Evolutionary conservation across 2,329 filamentous ascomycete genomes (phyloP).

Genomic region (Verticillium zaregamsianum): DNA sequence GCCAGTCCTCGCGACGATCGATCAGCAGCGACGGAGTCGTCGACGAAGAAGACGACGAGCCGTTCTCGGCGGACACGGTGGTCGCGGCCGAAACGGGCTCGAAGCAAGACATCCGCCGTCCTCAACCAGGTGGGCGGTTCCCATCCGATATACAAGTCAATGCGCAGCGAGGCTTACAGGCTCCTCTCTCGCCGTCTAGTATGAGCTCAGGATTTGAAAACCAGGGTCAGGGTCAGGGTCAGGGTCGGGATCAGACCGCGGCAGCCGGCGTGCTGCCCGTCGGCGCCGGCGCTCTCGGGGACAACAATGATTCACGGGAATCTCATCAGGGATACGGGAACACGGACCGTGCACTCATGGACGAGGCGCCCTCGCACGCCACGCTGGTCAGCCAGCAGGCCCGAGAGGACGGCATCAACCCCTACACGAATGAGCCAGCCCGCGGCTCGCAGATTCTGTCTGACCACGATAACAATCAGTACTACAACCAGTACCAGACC

Average conservation of each 20-base stretch:
- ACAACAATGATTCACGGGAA: background rate
- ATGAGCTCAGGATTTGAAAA: slow-evolving; percentile 59
- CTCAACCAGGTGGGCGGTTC: slow-evolving; percentile 92
- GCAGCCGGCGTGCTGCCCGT: background rate
- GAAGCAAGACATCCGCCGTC: slow-evolving; percentile 58
- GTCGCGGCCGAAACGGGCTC: slow-evolving; percentile 46
- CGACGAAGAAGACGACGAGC: slow-evolving; percentile 69
- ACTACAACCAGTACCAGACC: background rate
- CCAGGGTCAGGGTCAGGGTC: slow-evolving; percentile 53
- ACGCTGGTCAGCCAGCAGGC: slow-evolving; percentile 46
- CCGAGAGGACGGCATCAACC: slow-evolving; percentile 52
- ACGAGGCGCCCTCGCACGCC: slow-evolving; percentile 46
- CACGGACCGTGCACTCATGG: slow-evolving; percentile 39
- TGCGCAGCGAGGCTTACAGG: slow-evolving; percentile 72
- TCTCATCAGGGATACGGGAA: slow-evolving; percentile 38
- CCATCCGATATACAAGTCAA: slow-evolving; percentile 89
- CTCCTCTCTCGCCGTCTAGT: slow-evolving; percentile 75
- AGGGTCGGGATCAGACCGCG: slow-evolving; percentile 41
- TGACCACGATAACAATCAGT: background rate
- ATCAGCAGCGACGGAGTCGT: slow-evolving; percentile 72
- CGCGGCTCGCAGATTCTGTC: slow-evolving; percentile 6
- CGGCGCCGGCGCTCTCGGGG: background rate
- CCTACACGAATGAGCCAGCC: slow-evolving; percentile 47
- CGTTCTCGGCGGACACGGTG: slow-evolving; percentile 52
- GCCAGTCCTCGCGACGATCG: slow-evolving; percentile 58